Evolutionary conservation across 192 early-diverging fungal species (phyloP).

Genomic region (Podila clonocystis): DNA sequence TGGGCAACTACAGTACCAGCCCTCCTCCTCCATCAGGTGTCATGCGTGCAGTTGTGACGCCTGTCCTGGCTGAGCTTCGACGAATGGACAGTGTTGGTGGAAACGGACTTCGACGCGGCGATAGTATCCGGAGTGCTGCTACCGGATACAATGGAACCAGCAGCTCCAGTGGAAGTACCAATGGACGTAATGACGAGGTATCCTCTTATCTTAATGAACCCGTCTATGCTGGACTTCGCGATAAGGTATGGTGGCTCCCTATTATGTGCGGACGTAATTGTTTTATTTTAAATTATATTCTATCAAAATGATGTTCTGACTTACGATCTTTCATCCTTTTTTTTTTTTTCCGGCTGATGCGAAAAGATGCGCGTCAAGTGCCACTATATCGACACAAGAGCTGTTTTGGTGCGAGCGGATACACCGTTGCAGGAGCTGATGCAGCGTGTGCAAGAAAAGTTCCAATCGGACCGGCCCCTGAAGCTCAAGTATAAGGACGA

Average conservation of each 20-base stretch:
- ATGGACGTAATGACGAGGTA: slow-evolving; percentile 8
- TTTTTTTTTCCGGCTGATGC: background rate
- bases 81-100: slow-evolving; percentile 17
- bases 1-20: slow-evolving; percentile 6
- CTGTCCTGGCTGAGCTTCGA: slow-evolving; percentile 19
- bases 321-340: slow-evolving; percentile 4
- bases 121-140: slow-evolving; percentile 30
- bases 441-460: slow-evolving; percentile 68
- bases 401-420: slow-evolving; percentile 62
- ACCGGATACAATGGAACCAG: slow-evolving; percentile 13
- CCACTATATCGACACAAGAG: slow-evolving; percentile 72
- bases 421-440: slow-evolving; percentile 65
- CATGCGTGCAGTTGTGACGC: background rate
- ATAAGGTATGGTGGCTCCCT: slow-evolving; percentile 15
- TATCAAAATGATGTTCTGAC: background rate
- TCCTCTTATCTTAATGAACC: slow-evolving; percentile 25
- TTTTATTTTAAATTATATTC: too few relatives aligned
- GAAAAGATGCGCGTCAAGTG: slow-evolving; percentile 67
- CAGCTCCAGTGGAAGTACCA: background rate
- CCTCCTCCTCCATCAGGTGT: background rate
- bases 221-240: slow-evolving; percentile 25
- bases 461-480: slow-evolving; percentile 56
- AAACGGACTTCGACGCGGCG: slow-evolving; percentile 14
- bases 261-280: too few relatives aligned
- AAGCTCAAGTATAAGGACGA: slow-evolving; percentile 89